A percentile compares a stretch with the other conserved stretches of the same genome.
These are phyloP conservation scores for Aspergillus sojae DNA, from an alignment of 2,329 filamentous ascomycete genomes.

Conservation along the genomic window DNA sequence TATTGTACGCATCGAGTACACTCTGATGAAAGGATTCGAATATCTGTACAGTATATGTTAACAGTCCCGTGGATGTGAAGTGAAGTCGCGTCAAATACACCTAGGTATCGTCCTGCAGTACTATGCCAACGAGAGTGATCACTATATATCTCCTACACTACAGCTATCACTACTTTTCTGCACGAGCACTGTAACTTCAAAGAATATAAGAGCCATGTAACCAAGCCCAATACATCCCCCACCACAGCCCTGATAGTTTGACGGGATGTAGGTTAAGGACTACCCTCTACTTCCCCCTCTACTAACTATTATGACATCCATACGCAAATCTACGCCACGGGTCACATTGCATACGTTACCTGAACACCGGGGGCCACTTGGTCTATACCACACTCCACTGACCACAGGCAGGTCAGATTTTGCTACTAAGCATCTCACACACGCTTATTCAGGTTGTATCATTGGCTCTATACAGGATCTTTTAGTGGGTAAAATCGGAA, in stretches of 20 bases:
- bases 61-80: no score
- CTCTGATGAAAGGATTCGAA: no score
- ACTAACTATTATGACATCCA: neutral
- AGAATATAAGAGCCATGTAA: neutral
- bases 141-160: no score
- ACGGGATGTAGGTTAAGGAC: no score
- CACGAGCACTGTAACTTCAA: neutral
- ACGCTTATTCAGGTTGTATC: slow-evolving; percentile 19
- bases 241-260: neutral
- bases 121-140: no score
- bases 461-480: slow-evolving; percentile 33
- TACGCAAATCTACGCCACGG: neutral
- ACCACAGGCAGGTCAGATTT: neutral
- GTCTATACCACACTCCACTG: neutral
- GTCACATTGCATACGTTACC: neutral
- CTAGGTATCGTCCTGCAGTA: no score
- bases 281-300: neutral
- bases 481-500: slow-evolving; percentile 25
- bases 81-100: no score
- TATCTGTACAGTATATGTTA: no score
- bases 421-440: neutral
- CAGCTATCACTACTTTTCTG: no score
- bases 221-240: neutral
- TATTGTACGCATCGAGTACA: no score
- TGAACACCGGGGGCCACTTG: no score